Evolutionary conservation across 1,139 yeast genomes (phyloP).

Genomic region (Wickerhamiella infanticola): DNA sequence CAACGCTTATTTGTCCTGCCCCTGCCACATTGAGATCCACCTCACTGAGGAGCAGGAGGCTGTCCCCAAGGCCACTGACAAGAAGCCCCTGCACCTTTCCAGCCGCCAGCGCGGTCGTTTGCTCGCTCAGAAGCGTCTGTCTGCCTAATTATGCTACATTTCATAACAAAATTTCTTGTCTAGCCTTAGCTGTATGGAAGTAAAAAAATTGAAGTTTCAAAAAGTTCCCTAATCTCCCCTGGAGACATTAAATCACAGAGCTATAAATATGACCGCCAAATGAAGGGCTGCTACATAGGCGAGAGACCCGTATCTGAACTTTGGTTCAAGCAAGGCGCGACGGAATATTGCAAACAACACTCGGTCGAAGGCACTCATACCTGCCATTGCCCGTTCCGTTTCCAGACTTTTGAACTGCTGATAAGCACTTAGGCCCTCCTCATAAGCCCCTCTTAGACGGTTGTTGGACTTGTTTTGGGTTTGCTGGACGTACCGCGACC

Average conservation of each 20-base stretch:
- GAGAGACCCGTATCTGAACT: slow-evolving; percentile 24
- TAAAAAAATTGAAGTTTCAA: too few relatives aligned
- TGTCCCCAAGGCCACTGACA: slow-evolving; percentile 86
- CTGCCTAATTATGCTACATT: slow-evolving; percentile 23
- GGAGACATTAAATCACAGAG: neutral
- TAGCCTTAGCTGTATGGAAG: neutral
- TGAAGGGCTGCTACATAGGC: neutral
- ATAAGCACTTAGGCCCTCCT: slow-evolving; percentile 66
- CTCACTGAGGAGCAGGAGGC: slow-evolving; percentile 91
- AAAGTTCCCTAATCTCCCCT: too few relatives aligned
- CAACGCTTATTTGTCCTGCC: slow-evolving; percentile 96
- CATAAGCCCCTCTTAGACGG: slow-evolving; percentile 33
- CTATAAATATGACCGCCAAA: neutral
- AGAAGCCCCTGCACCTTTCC: slow-evolving; percentile 64
- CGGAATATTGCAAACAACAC: slow-evolving; percentile 20
- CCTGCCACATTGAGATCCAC: slow-evolving; percentile 97
- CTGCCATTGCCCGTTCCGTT: slow-evolving; percentile 56
- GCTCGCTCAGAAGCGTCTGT: slow-evolving; percentile 63
- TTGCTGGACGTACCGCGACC: slow-evolving; percentile 54
- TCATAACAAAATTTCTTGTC: neutral
- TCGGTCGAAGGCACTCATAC: slow-evolving; percentile 64
- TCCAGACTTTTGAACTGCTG: slow-evolving; percentile 71
- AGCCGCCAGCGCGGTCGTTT: slow-evolving; percentile 90
- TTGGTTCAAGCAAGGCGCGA: slow-evolving; percentile 9
- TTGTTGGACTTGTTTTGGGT: slow-evolving; percentile 9